Base-by-base conservation (phyloP, 768 basidiomycete genomes). In the Flagelloscypha sp. region DNA sequence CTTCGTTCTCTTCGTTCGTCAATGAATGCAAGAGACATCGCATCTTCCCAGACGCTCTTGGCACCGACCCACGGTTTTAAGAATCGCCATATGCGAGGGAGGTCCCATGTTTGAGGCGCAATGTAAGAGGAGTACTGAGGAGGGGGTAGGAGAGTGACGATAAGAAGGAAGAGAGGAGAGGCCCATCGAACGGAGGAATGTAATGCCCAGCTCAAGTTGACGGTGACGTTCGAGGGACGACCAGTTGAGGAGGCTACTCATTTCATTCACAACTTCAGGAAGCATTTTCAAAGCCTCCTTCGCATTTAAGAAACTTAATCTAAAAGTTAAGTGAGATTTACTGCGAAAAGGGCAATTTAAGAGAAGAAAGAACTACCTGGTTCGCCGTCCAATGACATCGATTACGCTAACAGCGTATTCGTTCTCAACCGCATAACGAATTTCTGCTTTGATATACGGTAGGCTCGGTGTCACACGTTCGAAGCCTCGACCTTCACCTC, bases 381-480 rank as follows among this genome's bases (percentile, higher is more conserved):
- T 84, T 40, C 93, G 81, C 1, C 94, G 82, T 2, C 88, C 87
- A 52, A 98, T 77, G 46, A 98, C 84, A 58, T 99, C 94, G 39
- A 83, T 66, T 8, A 92, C 86, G n/a, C 83, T 92, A 40, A 76
- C 73, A 0, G 93, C 94, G 58, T 94, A 97, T 62, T 99, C 94
- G 55, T 89, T 68, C 10, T 77, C 77, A 15, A 82, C 71, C 0
- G 92, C 90, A 53, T 94, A 95, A 31, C 77, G 77, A 6, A 93
- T 79, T 62, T 99, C 94, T 1, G 88, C 90, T 56, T 95, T 89
- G 55, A 97, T 80, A 69, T 79, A 79, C 83, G 46, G 6, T 17
- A 20, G 16, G 7, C 9, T 37, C 2, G 13, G 24, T 21, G 33
- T 21, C 19, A 24, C 16, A 17, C 15, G 34, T 28, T 15, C 22